Percentiles rank a stretch among this genome's conserved stretches.
Evolutionary conservation across 2,329 filamentous ascomycete species (phyloP).

Genomic region (Aulographum hederae): DNA sequence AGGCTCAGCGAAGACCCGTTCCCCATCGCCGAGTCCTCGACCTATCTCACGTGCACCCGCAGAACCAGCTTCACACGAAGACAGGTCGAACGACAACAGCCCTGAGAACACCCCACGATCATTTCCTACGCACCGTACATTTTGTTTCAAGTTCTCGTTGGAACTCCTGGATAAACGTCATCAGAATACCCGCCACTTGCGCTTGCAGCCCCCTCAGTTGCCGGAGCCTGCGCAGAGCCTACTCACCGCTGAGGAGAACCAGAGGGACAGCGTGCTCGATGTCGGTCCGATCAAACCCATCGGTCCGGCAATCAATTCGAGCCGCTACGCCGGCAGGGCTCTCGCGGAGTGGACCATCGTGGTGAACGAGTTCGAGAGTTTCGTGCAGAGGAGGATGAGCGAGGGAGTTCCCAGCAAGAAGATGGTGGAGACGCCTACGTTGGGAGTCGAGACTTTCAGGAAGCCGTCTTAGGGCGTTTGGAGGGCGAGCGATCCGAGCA

Average conservation of each 20-base stretch:
- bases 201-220: conserved; percentile 48
- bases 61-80: conserved; percentile 1
- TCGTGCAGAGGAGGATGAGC: conserved; percentile 55
- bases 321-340: conserved; percentile 50
- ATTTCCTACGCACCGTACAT: conserved; percentile 36
- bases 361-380: conserved; percentile 63
- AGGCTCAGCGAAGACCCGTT: not conserved
- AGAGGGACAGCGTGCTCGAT: not conserved
- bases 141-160: conserved; percentile 57
- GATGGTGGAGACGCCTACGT: conserved; percentile 50
- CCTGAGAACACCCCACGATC: conserved; percentile 25
- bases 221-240: conserved; percentile 52
- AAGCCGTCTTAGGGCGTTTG: conserved; percentile 19
- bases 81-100: conserved; percentile 4
- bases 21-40: not conserved
- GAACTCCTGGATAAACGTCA: conserved; percentile 27
- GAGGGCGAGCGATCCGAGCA: too few relatives aligned
- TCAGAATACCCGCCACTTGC: conserved; percentile 39
- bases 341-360: conserved; percentile 64
- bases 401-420: conserved; percentile 51
- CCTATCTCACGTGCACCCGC: not conserved
- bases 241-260: conserved; percentile 22
- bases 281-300: conserved; percentile 15
- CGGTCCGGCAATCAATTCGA: conserved; percentile 19
- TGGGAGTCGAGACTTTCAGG: conserved; percentile 46